These are phyloP conservation scores for Aspergillus fischeri DNA, from an alignment of 2,329 filamentous ascomycete genomes.

Conservation along the genomic window DNA sequence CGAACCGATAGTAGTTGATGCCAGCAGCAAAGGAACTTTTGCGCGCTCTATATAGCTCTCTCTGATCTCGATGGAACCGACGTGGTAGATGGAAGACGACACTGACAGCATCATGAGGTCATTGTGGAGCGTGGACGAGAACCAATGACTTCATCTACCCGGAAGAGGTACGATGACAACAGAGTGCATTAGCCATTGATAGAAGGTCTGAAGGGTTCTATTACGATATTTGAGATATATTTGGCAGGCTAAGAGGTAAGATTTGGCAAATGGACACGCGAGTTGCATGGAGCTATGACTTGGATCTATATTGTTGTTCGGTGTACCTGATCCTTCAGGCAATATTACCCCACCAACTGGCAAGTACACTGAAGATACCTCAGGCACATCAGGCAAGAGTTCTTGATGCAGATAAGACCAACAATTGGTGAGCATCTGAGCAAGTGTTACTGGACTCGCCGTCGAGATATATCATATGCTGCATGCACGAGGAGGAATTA, in stretches of 20 bases:
- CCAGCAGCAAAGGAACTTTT: not conserved
- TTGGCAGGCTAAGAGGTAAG: not conserved
- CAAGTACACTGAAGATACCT: not conserved
- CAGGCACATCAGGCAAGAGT: not conserved
- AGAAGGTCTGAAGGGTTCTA: not conserved
- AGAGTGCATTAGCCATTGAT: not conserved
- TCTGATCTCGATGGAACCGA: not conserved
- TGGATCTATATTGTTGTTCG: not conserved
- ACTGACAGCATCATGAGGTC: slow-evolving; percentile 33
- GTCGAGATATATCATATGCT: too few species aligned
- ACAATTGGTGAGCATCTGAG: not conserved
- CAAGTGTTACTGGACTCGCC: too few species aligned
- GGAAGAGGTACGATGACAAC: not conserved
- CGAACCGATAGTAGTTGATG: too few species aligned
- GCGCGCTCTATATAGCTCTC: not conserved
- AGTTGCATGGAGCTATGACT: not conserved
- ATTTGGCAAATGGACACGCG: not conserved
- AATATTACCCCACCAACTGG: not conserved
- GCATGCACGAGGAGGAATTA: not conserved
- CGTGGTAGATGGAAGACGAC: not conserved
- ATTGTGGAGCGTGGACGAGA: slow-evolving; percentile 14
- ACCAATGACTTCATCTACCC: slow-evolving; percentile 25
- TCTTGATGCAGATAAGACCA: not conserved
- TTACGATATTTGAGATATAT: not conserved
- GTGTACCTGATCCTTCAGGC: not conserved